Evolutionary conservation across 169 alveolate species (phyloP), one percentile per base, ranked within the genome.

Genomic region (Babesia ovata): DNA sequence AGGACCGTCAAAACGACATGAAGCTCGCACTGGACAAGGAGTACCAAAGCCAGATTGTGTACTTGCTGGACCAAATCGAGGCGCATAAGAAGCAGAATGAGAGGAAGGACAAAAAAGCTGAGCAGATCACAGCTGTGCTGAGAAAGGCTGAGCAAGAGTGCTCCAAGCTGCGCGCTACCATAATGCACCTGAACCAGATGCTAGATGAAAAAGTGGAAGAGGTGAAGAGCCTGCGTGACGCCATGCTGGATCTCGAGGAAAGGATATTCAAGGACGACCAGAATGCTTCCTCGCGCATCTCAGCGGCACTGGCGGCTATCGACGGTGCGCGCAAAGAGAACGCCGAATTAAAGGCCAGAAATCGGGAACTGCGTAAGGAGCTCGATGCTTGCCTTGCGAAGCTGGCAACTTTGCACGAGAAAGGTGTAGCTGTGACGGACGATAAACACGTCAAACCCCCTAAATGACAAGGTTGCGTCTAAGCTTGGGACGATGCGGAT

Each of bases 191-290:
- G 54, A 70, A 57, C 57, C 24, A 62, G 16, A 19, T 11, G 44
- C 44, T 79, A 1, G 21, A 45, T 14, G 58, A 56, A 17, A 69
- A 71, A 57, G 67, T 70, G 2, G 63, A 33, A 24, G 77, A 79
- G 22, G 11, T 70, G 13, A 65, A 67, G 33, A 13, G 26, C 19
- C 33, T 60, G 66, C 57, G 61, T 7, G 61, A 79, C 21, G 67
- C 62, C 26, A 66, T 79, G 65, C 44, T 79, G 36, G 70, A 79
- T 19, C 49, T 79, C 11, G 87, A 79, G 61, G 65, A 74, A 19
- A 22, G 39, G 22, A n/a, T 70, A 14, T 36, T 79, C 45, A 48
- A 52, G n/a, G 53, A 71, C 44, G 87, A 63, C 16, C 74, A 72
- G 50, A 61, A 67, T 29, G 49, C 76, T 22, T 50, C 76, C 11